A percentile compares a stretch with the other conserved stretches of the same genome.
Evolutionary conservation across 208 protist genomes (phyloP).

Genomic region (Novymonas esmeraldas): DNA sequence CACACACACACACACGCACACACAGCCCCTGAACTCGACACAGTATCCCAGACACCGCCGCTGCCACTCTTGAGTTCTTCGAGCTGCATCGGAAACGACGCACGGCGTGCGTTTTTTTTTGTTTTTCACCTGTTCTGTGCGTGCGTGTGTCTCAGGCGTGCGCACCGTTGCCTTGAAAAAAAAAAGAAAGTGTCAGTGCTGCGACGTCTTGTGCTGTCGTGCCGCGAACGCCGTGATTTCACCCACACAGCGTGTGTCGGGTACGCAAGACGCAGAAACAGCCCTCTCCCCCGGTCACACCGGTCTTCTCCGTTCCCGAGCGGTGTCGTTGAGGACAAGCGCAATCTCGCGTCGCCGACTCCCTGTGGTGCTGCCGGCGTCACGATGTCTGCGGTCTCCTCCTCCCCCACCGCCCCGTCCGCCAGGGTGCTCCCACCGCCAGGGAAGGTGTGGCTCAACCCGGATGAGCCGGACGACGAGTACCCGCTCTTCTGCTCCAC

Average conservation of each 20-base stretch:
- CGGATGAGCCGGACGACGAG: slow-evolving; percentile 58
- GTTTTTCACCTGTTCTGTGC: not conserved
- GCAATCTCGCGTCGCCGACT: no score
- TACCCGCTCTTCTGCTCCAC: slow-evolving; percentile 62
- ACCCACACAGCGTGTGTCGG: not conserved
- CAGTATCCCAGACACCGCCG: no score
- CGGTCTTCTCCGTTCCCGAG: no score
- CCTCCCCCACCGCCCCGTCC: not conserved
- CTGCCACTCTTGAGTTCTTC: no score
- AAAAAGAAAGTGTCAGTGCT: not conserved
- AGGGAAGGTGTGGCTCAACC: slow-evolving; percentile 72
- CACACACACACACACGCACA: not conserved
- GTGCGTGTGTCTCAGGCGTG: no score
- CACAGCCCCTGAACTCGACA: no score
- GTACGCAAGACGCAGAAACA: not conserved
- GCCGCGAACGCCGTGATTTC: not conserved
- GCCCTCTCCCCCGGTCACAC: no score
- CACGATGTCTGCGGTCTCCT: not conserved
- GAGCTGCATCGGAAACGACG: no score
- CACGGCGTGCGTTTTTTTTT: slow-evolving; percentile 6
- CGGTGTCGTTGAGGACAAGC: no score
- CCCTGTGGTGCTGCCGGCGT: no score
- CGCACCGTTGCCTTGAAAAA: not conserved
- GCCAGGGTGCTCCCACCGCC: slow-evolving; percentile 4
- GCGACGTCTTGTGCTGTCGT: not conserved